These are phyloP conservation scores for Fusarium metavorans DNA, from an alignment of 2,329 filamentous ascomycete species.

Conservation along the genomic window DNA sequence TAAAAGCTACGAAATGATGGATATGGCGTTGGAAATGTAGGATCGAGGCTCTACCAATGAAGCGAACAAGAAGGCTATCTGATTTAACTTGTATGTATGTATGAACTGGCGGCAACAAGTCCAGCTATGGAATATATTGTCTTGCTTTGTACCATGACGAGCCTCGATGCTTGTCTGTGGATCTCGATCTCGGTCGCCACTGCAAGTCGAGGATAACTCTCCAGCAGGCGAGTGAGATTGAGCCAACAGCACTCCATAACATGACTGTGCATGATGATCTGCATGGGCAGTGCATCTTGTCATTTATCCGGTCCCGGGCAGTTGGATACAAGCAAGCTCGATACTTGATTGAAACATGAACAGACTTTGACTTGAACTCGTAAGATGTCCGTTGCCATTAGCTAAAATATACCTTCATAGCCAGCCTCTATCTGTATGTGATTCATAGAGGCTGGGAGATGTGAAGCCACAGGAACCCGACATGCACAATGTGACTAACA, in stretches of 20 bases:
- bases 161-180: conserved; percentile 11
- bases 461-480: background rate
- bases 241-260: conserved; percentile 6
- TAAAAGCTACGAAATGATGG: conserved; percentile 15
- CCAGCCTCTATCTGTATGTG: background rate
- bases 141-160: background rate
- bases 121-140: background rate
- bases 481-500: background rate
- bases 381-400: background rate
- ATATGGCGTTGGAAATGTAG: conserved; percentile 28
- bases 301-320: background rate
- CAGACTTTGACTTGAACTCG: background rate
- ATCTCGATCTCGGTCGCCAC: conserved; percentile 27
- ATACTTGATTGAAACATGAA: background rate
- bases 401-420: background rate
- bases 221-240: background rate
- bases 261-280: conserved; percentile 39
- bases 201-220: conserved; percentile 4
- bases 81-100: background rate
- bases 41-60: conserved; percentile 16
- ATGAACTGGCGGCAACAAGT: background rate
- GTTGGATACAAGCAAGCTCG: background rate
- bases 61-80: conserved; percentile 3
- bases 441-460: background rate
- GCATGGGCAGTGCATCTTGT: conserved; percentile 30